A percentile compares a stretch with the other conserved stretches of the same genome.
Conservation (phyloP, 371 early-diverging fungal genomes). For the Rhizopus microsporus region DNA sequence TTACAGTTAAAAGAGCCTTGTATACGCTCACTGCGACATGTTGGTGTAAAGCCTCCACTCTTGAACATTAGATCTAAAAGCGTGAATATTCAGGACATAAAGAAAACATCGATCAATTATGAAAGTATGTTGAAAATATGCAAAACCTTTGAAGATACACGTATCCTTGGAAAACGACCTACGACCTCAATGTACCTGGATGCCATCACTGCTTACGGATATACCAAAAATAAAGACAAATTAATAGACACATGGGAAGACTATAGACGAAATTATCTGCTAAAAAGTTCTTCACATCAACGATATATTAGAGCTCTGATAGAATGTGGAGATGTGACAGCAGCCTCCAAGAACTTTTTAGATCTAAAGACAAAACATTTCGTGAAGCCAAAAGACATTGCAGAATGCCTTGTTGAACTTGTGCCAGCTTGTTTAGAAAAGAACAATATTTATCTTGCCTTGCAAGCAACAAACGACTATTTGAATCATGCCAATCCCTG, state of each 20-base stretch:
- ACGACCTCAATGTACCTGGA: slow-evolving; percentile 19
- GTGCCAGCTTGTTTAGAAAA: slow-evolving; percentile 5
- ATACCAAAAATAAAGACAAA: slow-evolving; percentile 11
- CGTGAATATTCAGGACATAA: slow-evolving; percentile 5
- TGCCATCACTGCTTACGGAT: slow-evolving; percentile 33
- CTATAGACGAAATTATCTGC: slow-evolving; percentile 9
- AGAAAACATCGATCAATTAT: background rate
- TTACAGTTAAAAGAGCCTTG: slow-evolving; percentile 45
- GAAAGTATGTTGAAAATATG: background rate
- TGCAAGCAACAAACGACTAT: slow-evolving; percentile 13
- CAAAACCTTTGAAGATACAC: slow-evolving; percentile 2
- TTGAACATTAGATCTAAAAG: slow-evolving; percentile 6
- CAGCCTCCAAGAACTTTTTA: slow-evolving; percentile 4
- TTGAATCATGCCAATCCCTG: slow-evolving; percentile 3
- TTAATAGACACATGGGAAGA: slow-evolving; percentile 18
- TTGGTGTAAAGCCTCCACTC: slow-evolving; percentile 11
- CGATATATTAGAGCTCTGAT: slow-evolving; percentile 28
- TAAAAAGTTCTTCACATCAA: slow-evolving; percentile 6
- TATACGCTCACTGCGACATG: slow-evolving; percentile 33
- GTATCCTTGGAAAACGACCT: slow-evolving; percentile 7
- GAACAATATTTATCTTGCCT: slow-evolving; percentile 2
- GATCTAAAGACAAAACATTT: slow-evolving; percentile 8
- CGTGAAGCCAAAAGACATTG: background rate
- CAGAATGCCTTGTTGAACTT: slow-evolving; percentile 15
- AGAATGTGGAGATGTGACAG: slow-evolving; percentile 15